Evolutionary conservation across 768 basidiomycete genomes (phyloP).

Genomic region (Tricholoma saponaceum): DNA sequence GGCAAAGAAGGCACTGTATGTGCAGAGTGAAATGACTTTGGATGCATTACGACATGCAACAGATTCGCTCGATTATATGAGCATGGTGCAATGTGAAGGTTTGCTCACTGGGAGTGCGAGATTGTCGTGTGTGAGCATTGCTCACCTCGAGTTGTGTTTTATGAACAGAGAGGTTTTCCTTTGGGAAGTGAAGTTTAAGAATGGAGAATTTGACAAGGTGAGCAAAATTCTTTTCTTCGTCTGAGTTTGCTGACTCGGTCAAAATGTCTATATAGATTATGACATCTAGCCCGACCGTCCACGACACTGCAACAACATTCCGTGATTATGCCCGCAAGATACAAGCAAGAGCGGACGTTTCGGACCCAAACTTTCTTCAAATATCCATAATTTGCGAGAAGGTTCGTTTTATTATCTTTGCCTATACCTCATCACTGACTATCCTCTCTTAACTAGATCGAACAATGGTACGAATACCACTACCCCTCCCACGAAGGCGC

Average conservation of each 20-base stretch:
- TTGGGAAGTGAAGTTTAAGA: slow-evolving; percentile 90
- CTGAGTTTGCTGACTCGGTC: no score
- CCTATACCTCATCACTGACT: no score
- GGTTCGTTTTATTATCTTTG: not conserved
- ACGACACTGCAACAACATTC: not conserved
- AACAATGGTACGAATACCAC: slow-evolving; percentile 89
- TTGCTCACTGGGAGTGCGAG: slow-evolving; percentile 96
- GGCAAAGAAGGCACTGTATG: slow-evolving; percentile 65
- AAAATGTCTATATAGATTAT: not conserved
- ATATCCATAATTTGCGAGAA: not conserved
- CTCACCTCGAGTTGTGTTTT: slow-evolving; percentile 87
- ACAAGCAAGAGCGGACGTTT: not conserved
- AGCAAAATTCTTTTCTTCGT: no score
- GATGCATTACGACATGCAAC: slow-evolving; percentile 82
- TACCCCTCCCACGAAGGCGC: slow-evolving; percentile 78
- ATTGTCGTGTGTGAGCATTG: slow-evolving; percentile 91
- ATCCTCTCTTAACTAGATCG: slow-evolving; percentile 69
- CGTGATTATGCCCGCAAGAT: not conserved
- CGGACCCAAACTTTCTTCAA: not conserved
- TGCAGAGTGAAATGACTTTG: slow-evolving; percentile 85
- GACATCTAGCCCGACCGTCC: not conserved
- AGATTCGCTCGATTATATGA: slow-evolving; percentile 87
- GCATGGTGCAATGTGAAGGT: slow-evolving; percentile 80
- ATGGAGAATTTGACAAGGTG: slow-evolving; percentile 79
- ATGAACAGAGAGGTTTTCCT: slow-evolving; percentile 88